Base-by-base conservation (phyloP, 108 stramenopile genomes). In the Fistulifera pelliculosa region DNA sequence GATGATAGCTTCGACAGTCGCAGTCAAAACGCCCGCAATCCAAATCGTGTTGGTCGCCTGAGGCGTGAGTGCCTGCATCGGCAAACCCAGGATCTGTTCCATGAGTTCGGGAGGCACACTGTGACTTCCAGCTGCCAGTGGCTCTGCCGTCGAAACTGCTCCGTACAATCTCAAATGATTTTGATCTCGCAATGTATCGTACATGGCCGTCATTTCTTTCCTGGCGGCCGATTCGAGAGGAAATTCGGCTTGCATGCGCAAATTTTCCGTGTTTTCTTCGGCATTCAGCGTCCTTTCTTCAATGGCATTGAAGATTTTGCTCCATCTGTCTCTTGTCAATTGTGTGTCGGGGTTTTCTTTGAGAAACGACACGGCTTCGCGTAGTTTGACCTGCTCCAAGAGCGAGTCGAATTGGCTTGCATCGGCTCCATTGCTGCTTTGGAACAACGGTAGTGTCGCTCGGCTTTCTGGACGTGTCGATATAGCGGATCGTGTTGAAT, bases 161-260 rank as follows among this genome's bases (percentile, higher is more conserved):
- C 89, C 89, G 64, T 78, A 91, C 1, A 78, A 49, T 0, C 50
- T 44, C 41, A 91, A 55, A 42, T 76, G 54, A 15, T 73, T 76
- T 1, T 42, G 60, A 5, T 77, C 75, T 40, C 73, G 55, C 23
- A 85, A 38, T 13, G 70, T 44, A n/a, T 61, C 25, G 56, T 91
- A 91, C 66, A 91, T 70, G 17, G 73, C 57, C 6, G 89, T 76
- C 89, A 91, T 91, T 67, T 83, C 80, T 1, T 61, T 61, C 12
- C 89, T 66, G 6, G 71, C 74, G 27, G 75, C 52, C 27, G 83
- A 79, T 19, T 71, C 22, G 0, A 75, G 43, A 13, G 77, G 75
- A 27, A 75, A 80, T 38, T 53, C 75, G 31, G 58, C 54, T 16
- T n/a, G n/a, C n/a, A n/a, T n/a, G n/a, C 25, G 54, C 35, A 54